Evolutionary conservation across 805 yeast genomes (phyloP), one percentile per base, ranked within the genome.

Genomic region (Scheffersomyces stipitis): DNA sequence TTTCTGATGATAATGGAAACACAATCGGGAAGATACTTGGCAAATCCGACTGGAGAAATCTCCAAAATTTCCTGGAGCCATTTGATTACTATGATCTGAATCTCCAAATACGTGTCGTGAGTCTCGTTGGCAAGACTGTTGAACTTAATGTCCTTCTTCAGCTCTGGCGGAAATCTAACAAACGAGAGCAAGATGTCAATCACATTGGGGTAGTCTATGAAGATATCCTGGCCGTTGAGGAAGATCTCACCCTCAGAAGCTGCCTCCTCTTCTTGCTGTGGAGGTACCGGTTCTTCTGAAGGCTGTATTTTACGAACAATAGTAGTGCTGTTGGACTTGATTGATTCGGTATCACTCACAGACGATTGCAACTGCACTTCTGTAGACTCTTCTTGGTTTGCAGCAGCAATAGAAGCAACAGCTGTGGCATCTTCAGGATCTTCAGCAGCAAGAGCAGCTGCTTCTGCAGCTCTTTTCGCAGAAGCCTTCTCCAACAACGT

Each of bases 171-270:
- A 2, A 82, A 78, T 43, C 86, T 86, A 34, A 93, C 68, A 44
- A 87, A 86, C 2, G 88, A 78, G n/a, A 91, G 77, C 33, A 93
- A 60, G 28, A 91, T 87, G 33, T 83, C 87, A 24, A 89, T 81
- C 30, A 91, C 81, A 45, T 80, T 83, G 4, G 91, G 79, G 50
- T 80, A 86, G 61, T 89, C 91, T 22, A 91, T 71, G 40, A 76
- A 79, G 15, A 89, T 80, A 54, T 90, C 96, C 57, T 89, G 96
- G 1, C 75, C 74, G 33, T 52, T 64, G 13, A 65, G 48, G 31
- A 66, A 58, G 9, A 51, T 47, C 10, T 61, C 61, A 5, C 51
- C 52, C 9, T 51, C 63, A 10, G 39, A 42, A 3, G 38, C 43
- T 9, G 3, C 89, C 87, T 34, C 24, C 9, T 34, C 37, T 15